Conservation (phyloP, 495 filamentous ascomycete genomes). For the Talaromyces proteolyticus region DNA sequence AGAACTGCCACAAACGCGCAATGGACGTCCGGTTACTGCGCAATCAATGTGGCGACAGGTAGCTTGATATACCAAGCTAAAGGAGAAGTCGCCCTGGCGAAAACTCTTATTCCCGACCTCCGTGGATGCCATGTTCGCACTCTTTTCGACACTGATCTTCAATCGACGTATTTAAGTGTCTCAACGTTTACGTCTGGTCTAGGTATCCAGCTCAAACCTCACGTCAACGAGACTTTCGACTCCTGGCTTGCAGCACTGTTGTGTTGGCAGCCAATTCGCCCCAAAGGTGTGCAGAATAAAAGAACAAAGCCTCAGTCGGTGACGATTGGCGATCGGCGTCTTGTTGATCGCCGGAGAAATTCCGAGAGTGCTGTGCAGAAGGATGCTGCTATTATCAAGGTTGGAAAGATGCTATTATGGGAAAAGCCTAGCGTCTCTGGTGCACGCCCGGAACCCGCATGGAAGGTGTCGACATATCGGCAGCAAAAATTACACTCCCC, state of each 20-base stretch:
- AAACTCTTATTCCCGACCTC: constrained; percentile 70
- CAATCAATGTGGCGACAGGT: constrained; percentile 50
- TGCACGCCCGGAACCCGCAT: constrained; percentile 29
- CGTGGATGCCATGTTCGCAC: constrained; percentile 79
- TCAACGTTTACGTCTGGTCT: constrained; percentile 60
- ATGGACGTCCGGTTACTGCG: constrained; percentile 53
- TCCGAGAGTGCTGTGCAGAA: constrained; percentile 59
- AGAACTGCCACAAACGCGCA: constrained; percentile 46
- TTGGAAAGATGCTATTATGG: constrained; percentile 91
- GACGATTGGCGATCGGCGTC: constrained; percentile 41
- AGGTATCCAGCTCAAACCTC: constrained; percentile 69
- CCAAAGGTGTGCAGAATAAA: constrained; percentile 66
- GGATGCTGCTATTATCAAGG: constrained; percentile 89
- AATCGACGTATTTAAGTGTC: constrained; percentile 75
- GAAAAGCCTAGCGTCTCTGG: constrained; percentile 49
- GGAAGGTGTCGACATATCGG: constrained; percentile 45
- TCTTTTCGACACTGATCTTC: constrained; percentile 54
- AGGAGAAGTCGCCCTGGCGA: constrained; percentile 48
- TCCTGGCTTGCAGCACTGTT: constrained; percentile 89
- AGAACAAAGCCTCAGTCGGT: constrained; percentile 61
- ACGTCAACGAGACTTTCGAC: constrained; percentile 71
- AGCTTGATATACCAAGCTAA: constrained; percentile 53
- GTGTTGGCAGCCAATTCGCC: constrained; percentile 88
- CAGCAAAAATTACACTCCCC: constrained; percentile 49
- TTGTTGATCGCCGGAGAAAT: constrained; percentile 51